These are phyloP conservation scores for Eragrostis nindensis DNA, from an alignment of 176 grass and related monocot genomes.

Conservation along the genomic window DNA sequence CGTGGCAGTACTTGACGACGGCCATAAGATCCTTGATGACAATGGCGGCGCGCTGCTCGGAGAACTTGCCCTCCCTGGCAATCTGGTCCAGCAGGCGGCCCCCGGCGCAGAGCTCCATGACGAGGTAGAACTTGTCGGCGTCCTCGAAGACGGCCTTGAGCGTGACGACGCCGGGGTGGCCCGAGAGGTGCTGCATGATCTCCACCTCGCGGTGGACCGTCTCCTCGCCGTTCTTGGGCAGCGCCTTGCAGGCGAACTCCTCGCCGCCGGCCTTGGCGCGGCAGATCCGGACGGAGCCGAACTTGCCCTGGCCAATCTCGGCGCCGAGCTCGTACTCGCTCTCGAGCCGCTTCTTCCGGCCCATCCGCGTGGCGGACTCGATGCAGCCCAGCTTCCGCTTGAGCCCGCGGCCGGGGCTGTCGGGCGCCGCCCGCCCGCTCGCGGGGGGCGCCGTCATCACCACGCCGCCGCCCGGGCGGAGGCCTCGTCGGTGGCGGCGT, in stretches of 20 bases:
- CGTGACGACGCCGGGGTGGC: slow-evolving; percentile 85
- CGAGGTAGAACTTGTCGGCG: slow-evolving; percentile 67
- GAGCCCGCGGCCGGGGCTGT: slow-evolving; percentile 62
- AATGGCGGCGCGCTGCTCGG: slow-evolving; percentile 67
- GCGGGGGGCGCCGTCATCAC: slow-evolving; percentile 50
- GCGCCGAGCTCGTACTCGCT: slow-evolving; percentile 73
- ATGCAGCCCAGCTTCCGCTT: slow-evolving; percentile 95
- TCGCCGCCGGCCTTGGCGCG: slow-evolving; percentile 55
- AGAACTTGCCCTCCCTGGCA: slow-evolving; percentile 52
- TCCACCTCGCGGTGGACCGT: slow-evolving; percentile 95
- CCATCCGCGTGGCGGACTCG: slow-evolving; percentile 70
- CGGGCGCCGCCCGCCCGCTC: slow-evolving; percentile 53
- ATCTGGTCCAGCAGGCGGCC: slow-evolving; percentile 74
- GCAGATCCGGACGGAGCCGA: slow-evolving; percentile 89
- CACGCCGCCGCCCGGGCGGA: slow-evolving; percentile 41
- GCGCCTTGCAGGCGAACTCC: slow-evolving; percentile 85
- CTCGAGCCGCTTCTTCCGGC: slow-evolving; percentile 82
- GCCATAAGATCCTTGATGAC: slow-evolving; percentile 69
- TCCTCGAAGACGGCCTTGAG: slow-evolving; percentile 92
- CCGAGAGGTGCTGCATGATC: slow-evolving; percentile 99
- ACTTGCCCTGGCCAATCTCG: slow-evolving; percentile 87
- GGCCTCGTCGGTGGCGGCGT: not conserved
- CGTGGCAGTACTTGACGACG: slow-evolving; percentile 88
- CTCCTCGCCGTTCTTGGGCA: slow-evolving; percentile 85
- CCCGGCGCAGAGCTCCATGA: slow-evolving; percentile 90